Evolutionary conservation across 2,329 filamentous ascomycete species (phyloP), one percentile per base, ranked within the genome.

Genomic region (Berkeleyomyces rouxiae): DNA sequence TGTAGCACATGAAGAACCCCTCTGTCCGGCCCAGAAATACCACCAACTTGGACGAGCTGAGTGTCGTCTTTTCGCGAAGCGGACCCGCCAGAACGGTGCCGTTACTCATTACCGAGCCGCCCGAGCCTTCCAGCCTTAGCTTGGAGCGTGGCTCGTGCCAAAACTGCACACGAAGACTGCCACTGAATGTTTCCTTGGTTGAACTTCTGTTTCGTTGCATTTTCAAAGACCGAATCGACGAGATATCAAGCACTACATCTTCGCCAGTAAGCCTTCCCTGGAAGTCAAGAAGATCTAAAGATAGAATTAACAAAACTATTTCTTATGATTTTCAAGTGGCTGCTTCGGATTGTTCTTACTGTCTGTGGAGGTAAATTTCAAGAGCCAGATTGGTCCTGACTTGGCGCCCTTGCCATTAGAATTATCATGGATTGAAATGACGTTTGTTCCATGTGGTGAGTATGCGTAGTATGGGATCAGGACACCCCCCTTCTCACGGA

Each of bases 391-490:
- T 7, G 61, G 61, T 37, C 4, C 16, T 37, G 2, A 13, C n/a
- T 40, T 11, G 7, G 46, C 9, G 2, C 23, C 16, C 4, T 37
- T 51, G 40, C 36, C 5, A 36, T 42, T 10, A 3, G 33, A 13
- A 16, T 39, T 47, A 11, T 58, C 43, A n/a, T 53, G 37, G 11
- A 63, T 43, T 16, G 55, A 58, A 36, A 63, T 53, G 37, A 63
- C 44, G 33, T 59, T 59, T 13, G n/a, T 47, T 10, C 31, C 44
- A 7, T n/a, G n/a, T 36, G 33, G 7, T 37, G 61, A 58, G 46
- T 63, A 63, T 9, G 61, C 61, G 43, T 63, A 63, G 13, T 37
- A 36, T n/a, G 61, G 61, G 6, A 53, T 43, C 10, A 63, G 23
- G 7, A 44, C 7, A 13, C 7, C 61, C 33, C 44, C 55, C n/a